These are phyloP conservation scores for Nicotiana undulata DNA, from an alignment of 257 asterid species.

Conservation along the genomic window DNA sequence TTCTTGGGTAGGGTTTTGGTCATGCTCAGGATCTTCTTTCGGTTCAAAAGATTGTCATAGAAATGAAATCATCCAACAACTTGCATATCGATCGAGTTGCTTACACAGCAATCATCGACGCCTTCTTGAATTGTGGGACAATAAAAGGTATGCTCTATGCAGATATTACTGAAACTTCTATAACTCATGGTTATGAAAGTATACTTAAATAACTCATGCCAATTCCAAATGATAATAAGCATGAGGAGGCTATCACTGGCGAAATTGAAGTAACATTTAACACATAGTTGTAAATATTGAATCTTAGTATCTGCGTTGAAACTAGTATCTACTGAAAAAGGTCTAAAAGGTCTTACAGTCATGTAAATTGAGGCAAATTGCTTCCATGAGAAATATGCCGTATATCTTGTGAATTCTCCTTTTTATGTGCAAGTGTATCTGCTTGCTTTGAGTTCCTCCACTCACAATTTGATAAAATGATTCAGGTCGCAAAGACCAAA, in stretches of 20 bases:
- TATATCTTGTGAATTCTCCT: background rate
- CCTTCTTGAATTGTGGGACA: slow-evolving; percentile 53
- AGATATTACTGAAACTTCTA: background rate
- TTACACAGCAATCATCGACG: slow-evolving; percentile 49
- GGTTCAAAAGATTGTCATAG: slow-evolving; percentile 36
- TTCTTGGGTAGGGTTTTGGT: slow-evolving; percentile 51
- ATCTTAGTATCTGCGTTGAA: background rate
- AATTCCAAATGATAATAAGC: background rate
- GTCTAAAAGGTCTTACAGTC: background rate
- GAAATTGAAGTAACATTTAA: background rate
- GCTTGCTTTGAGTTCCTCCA: background rate
- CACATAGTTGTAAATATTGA: background rate
- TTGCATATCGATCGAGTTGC: slow-evolving; percentile 59
- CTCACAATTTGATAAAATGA: background rate
- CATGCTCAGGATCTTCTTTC: slow-evolving; percentile 39
- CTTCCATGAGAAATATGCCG: background rate
- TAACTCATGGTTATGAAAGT: background rate
- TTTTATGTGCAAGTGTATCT: background rate
- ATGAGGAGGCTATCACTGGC: background rate
- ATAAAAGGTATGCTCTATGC: slow-evolving; percentile 35
- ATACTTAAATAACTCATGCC: background rate
- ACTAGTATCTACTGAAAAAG: background rate
- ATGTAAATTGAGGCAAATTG: background rate
- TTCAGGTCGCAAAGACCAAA: background rate
- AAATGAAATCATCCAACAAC: slow-evolving; percentile 43